phyloP scores from a whole-genome alignment of 768 basidiomycete genomes.

The Amanita molliuscula region DNA sequence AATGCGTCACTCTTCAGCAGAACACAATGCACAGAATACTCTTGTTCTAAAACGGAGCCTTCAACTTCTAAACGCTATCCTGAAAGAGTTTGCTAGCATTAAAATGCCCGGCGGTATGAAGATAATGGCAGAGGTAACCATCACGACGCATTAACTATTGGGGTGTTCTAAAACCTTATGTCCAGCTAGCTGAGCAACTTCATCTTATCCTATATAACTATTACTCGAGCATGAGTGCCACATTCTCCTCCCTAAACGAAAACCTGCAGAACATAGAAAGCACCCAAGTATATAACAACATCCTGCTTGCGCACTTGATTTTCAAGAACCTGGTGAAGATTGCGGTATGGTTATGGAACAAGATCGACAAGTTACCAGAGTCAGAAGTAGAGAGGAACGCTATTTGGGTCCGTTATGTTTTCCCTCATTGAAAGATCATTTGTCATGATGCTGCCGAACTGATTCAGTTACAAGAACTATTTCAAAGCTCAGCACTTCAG shows the following conservation, averaged over 20 bases:
- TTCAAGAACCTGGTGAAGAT: conserved; percentile 72
- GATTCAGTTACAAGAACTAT: conserved; percentile 48
- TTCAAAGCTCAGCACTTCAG: conserved; percentile 47
- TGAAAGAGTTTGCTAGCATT: conserved; percentile 61
- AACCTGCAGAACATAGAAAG: conserved; percentile 34
- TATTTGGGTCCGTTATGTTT: conserved; percentile 37
- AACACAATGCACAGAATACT: conserved; percentile 31
- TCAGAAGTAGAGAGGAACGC: conserved; percentile 34
- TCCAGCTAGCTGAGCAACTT: conserved; percentile 44
- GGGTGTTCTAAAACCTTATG: conserved; percentile 3
- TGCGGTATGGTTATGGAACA: conserved; percentile 62
- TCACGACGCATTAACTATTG: not conserved
- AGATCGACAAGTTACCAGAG: conserved; percentile 29
- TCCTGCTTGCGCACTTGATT: conserved; percentile 50
- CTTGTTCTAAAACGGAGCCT: conserved; percentile 51
- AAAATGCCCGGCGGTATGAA: conserved; percentile 65
- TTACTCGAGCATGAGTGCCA: conserved; percentile 45
- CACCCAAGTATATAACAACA: conserved; percentile 25
- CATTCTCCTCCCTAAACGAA: conserved; percentile 25
- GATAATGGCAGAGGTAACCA: conserved; percentile 50
- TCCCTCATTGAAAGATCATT: not conserved
- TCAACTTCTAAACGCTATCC: conserved; percentile 48
- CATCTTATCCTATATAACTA: conserved; percentile 47
- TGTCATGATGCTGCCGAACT: not conserved
- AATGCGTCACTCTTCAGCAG: conserved; percentile 31